phyloP scores from a whole-genome alignment of 2,329 filamentous ascomycete genomes.

The Kalmusia sp. region DNA sequence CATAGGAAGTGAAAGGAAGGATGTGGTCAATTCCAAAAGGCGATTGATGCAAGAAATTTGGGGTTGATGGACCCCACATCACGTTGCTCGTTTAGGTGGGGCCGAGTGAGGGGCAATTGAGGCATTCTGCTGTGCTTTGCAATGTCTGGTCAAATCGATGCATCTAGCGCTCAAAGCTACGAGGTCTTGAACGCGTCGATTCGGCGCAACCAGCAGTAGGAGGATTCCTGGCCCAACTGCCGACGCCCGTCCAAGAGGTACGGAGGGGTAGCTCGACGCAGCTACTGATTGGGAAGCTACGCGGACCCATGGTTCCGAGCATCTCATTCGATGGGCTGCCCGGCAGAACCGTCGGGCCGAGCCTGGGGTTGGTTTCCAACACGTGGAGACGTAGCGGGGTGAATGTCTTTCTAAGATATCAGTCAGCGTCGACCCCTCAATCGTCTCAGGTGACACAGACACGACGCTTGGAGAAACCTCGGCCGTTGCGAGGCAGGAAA shows the following conservation, averaged over 20 bases:
- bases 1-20: not conserved
- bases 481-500: constrained; percentile 5
- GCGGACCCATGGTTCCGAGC: not conserved
- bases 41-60: not conserved
- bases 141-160: constrained; percentile 22
- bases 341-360: constrained; percentile 22
- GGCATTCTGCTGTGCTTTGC: not conserved
- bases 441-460: constrained; percentile 6
- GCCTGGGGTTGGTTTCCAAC: not conserved
- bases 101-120: constrained; percentile 9
- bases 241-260: constrained; percentile 20
- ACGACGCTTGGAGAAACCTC: no score
- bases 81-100: not conserved
- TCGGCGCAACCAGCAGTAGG: constrained; percentile 11
- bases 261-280: constrained; percentile 27
- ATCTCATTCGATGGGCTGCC: constrained; percentile 16
- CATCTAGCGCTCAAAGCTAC: constrained; percentile 9
- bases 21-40: not conserved
- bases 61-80: constrained; percentile 16
- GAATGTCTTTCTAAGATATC: constrained; percentile 26
- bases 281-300: not conserved
- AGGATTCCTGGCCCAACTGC: constrained; percentile 25
- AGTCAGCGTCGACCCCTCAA: constrained; percentile 17
- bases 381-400: constrained; percentile 16
- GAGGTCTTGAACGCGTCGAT: constrained; percentile 8